Evolutionary conservation across 495 filamentous ascomycete genomes (phyloP).

Genomic region (Tuber brumale): DNA sequence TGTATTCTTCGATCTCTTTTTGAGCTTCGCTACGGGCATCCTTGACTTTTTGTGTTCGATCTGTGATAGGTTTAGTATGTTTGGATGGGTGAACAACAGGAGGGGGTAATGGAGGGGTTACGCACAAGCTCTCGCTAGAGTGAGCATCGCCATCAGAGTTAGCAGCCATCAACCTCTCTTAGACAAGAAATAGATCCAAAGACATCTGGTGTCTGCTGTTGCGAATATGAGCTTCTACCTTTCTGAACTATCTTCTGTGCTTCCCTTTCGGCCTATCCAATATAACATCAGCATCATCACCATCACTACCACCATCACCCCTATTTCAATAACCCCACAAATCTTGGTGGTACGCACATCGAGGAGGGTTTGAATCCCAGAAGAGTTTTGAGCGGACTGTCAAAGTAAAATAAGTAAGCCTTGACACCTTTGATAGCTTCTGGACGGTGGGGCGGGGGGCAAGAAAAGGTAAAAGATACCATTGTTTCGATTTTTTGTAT

Average conservation of each 20-base stretch:
- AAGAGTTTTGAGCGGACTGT: slow-evolving; percentile 95
- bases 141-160: slow-evolving; percentile 5
- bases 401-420: slow-evolving; percentile 2
- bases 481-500: slow-evolving; percentile 35
- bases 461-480: slow-evolving; percentile 10
- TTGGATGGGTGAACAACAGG: slow-evolving; percentile 14
- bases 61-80: slow-evolving; percentile 46
- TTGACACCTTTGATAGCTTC: not conserved
- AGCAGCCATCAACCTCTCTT: slow-evolving; percentile 7
- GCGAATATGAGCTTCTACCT: slow-evolving; percentile 52
- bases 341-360: slow-evolving; percentile 60
- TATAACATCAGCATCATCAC: slow-evolving; percentile 24
- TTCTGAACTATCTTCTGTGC: slow-evolving; percentile 98
- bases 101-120: slow-evolving; percentile 33
- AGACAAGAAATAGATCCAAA: not conserved
- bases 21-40: slow-evolving; percentile 92
- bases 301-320: not conserved
- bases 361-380: slow-evolving; percentile 95
- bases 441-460: not conserved
- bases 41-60: slow-evolving; percentile 93
- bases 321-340: not conserved
- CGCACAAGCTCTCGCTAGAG: slow-evolving; percentile 37
- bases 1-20: slow-evolving; percentile 96
- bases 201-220: slow-evolving; percentile 3
- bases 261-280: slow-evolving; percentile 81